Conservation (phyloP, 2,329 filamentous ascomycete genomes). For the Cladosporium cucumerinum region DNA sequence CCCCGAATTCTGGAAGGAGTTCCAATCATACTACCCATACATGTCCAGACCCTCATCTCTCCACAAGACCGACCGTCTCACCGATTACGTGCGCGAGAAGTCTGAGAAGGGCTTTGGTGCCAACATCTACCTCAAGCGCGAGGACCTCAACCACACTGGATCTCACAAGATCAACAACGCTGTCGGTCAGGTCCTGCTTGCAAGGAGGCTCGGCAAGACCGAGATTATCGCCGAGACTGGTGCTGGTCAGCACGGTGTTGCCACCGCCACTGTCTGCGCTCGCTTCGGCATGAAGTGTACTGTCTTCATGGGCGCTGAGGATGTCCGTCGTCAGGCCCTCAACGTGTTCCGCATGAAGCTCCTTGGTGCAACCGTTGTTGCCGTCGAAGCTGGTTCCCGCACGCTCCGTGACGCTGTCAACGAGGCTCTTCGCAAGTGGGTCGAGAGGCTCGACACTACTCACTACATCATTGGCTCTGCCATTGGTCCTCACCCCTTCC, state of each 20-base stretch:
- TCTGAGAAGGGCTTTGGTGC: slow-evolving; percentile 67
- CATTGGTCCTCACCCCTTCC: slow-evolving; percentile 96
- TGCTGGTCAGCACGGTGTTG: slow-evolving; percentile 95
- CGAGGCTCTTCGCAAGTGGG: slow-evolving; percentile 91
- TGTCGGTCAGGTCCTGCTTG: slow-evolving; percentile 85
- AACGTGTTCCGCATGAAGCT: slow-evolving; percentile 99
- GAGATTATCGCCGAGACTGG: slow-evolving; percentile 98
- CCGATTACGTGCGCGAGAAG: slow-evolving; percentile 50
- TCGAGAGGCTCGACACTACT: slow-evolving; percentile 85
- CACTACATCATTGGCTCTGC: slow-evolving; percentile 98
- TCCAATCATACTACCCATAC: slow-evolving; percentile 90
- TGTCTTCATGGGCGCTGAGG: slow-evolving; percentile 97
- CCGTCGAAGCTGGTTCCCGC: slow-evolving; percentile 84
- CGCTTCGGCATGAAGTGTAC: slow-evolving; percentile 98
- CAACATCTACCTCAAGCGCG: slow-evolving; percentile 96
- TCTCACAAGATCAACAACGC: slow-evolving; percentile 99
- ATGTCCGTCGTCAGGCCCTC: slow-evolving; percentile 89
- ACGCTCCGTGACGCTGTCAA: slow-evolving; percentile 70
- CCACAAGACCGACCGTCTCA: slow-evolving; percentile 83
- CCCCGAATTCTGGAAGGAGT: slow-evolving; percentile 94
- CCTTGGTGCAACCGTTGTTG: slow-evolving; percentile 85
- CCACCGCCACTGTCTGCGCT: slow-evolving; percentile 93
- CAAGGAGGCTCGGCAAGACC: slow-evolving; percentile 83
- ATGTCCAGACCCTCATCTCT: slow-evolving; percentile 93
- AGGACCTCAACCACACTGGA: slow-evolving; percentile 96